phyloP scores from a whole-genome alignment of 2,329 filamentous ascomycete genomes.

The Elsinoe batatas region DNA sequence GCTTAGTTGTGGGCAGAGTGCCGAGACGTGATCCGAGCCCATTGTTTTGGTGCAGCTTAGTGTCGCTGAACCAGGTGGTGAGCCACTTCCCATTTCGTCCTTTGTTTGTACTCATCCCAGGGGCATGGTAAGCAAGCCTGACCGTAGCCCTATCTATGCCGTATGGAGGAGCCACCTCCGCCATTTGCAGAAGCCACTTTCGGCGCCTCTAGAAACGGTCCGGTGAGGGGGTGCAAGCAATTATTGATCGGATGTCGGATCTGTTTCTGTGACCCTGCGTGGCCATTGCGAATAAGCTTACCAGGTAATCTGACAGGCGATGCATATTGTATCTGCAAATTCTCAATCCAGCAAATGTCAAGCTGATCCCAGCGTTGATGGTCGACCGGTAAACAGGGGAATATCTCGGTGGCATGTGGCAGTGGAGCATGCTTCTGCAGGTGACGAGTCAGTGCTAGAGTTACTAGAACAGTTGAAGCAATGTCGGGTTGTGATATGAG shows the following conservation, averaged over 20 bases:
- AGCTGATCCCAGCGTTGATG: background rate
- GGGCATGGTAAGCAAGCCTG: too few relatives aligned
- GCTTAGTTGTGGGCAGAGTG: background rate
- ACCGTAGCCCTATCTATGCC: too few relatives aligned
- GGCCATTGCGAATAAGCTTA: too few relatives aligned
- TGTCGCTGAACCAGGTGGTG: too few relatives aligned
- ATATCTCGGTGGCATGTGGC: conserved; percentile 8
- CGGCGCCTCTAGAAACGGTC: background rate
- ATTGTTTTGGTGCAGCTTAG: background rate
- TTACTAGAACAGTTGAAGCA: conserved; percentile 9
- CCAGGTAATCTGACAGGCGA: too few relatives aligned
- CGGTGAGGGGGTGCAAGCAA: background rate
- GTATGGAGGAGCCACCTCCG: background rate
- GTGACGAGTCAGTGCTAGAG: conserved; percentile 5
- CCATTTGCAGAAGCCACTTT: background rate
- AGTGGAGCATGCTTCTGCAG: background rate
- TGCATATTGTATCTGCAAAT: background rate
- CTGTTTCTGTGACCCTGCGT: too few relatives aligned
- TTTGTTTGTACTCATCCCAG: too few relatives aligned
- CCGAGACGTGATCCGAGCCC: background rate
- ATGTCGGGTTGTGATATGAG: background rate
- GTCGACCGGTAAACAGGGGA: background rate
- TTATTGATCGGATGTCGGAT: background rate
- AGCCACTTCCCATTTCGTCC: too few relatives aligned
- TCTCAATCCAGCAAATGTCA: background rate